Evolutionary conservation across 164 flowering plant species (phyloP).

Genomic region (Protea cynaroides): DNA sequence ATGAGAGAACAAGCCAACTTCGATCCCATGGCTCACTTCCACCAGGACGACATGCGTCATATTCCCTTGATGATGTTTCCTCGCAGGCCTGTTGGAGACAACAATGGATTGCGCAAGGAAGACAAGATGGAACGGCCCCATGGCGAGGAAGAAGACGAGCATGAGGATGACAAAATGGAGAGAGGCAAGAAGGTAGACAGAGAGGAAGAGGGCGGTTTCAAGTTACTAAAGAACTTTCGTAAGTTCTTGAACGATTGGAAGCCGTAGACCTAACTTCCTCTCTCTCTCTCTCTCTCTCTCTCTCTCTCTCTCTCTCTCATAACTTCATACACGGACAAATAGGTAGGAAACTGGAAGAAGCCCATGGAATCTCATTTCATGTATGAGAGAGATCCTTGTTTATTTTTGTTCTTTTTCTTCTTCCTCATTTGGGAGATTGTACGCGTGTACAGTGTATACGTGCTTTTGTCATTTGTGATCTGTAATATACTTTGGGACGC

Average conservation of each 20-base stretch:
- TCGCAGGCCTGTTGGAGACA: neutral
- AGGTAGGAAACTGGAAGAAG: too few species aligned
- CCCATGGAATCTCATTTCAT: too few species aligned
- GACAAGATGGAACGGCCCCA: neutral
- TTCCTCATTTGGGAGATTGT: too few species aligned
- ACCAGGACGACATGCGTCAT: constrained; percentile 3
- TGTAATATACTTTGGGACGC: too few species aligned
- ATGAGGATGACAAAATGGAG: constrained; percentile 9
- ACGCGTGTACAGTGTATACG: too few species aligned
- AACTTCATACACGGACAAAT: too few species aligned
- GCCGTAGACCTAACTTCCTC: neutral
- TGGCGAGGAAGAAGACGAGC: neutral
- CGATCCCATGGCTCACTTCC: neutral
- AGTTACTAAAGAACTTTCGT: constrained; percentile 18
- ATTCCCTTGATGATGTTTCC: constrained; percentile 4
- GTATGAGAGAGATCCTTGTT: too few species aligned
- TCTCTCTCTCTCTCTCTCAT: too few species aligned
- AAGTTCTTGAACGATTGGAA: constrained; percentile 29
- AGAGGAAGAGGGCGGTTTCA: constrained; percentile 22
- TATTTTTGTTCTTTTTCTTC: too few species aligned
- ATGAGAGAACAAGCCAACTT: constrained; percentile 5
- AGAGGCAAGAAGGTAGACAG: constrained; percentile 17
- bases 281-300: too few species aligned
- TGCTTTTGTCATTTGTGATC: too few species aligned
- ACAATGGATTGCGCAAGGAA: constrained; percentile 6